These are phyloP conservation scores for Escallonia rubra DNA, from an alignment of 129 eudicot species.

Conservation along the genomic window DNA sequence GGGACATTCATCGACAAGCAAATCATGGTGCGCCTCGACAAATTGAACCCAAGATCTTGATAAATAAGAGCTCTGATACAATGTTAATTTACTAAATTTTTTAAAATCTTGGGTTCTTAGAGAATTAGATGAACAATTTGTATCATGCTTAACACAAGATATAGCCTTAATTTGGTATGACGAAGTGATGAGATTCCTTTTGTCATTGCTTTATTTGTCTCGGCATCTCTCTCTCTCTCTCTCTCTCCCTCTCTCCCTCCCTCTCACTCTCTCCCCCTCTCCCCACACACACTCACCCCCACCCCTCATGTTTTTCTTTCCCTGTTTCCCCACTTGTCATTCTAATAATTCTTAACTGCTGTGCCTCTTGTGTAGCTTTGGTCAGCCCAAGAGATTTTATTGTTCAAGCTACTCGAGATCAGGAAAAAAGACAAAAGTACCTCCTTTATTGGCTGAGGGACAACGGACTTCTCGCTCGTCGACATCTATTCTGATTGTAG, in stretches of 20 bases:
- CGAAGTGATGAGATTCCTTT: background rate
- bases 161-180: background rate
- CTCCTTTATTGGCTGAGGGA: conserved; percentile 18
- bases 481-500: conserved; percentile 48
- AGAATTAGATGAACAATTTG: no score
- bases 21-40: no score
- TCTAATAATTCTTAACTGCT: background rate
- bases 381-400: conserved; percentile 34
- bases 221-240: background rate
- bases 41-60: no score
- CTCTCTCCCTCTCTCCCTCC: background rate
- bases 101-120: no score
- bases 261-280: background rate
- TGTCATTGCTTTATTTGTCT: background rate
- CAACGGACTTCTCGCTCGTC: conserved; percentile 25
- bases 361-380: conserved; percentile 26
- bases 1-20: no score
- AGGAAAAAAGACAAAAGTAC: conserved; percentile 11
- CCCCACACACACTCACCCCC: background rate
- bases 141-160: background rate
- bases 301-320: background rate
- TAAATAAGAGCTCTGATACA: no score
- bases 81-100: no score
- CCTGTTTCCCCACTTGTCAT: background rate
- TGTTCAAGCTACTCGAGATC: conserved; percentile 46